Evolutionary conservation across 2,329 filamentous ascomycete species (phyloP).

Genomic region (Fusarium pseudograminearum): DNA sequence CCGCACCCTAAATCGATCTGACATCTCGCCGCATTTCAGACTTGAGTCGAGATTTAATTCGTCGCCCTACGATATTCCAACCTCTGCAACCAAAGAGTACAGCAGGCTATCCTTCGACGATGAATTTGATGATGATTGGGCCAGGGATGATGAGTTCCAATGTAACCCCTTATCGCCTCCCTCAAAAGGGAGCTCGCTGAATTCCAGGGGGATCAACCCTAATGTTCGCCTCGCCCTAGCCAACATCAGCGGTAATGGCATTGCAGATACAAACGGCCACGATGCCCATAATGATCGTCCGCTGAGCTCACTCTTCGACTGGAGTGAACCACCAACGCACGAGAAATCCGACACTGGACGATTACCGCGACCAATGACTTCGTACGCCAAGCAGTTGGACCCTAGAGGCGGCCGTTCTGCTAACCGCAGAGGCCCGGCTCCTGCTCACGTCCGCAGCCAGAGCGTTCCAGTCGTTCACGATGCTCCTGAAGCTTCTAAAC

Average conservation of each 20-base stretch:
- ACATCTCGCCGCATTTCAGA: constrained; percentile 48
- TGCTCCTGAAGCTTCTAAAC: constrained; percentile 65
- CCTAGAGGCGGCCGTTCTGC: constrained; percentile 75
- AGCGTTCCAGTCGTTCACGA: constrained; percentile 82
- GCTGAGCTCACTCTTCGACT: constrained; percentile 80
- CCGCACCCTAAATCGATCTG: constrained; percentile 52
- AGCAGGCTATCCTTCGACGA: constrained; percentile 69
- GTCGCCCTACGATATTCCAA: constrained; percentile 50
- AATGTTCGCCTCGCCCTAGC: constrained; percentile 67
- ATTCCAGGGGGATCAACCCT: constrained; percentile 65
- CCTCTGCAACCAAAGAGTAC: constrained; percentile 56
- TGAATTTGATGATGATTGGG: constrained; percentile 74
- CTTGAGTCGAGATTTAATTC: constrained; percentile 50
- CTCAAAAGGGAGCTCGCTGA: constrained; percentile 62
- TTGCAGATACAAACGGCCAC: constrained; percentile 49
- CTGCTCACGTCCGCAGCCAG: constrained; percentile 80
- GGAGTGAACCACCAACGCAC: constrained; percentile 74
- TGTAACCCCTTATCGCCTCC: constrained; percentile 71
- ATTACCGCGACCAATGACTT: constrained; percentile 76
- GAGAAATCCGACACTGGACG: constrained; percentile 71
- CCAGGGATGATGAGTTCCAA: constrained; percentile 63
- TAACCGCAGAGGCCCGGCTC: constrained; percentile 75
- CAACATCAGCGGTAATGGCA: constrained; percentile 63
- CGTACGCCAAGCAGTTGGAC: constrained; percentile 79
- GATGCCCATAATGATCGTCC: constrained; percentile 58